These are phyloP conservation scores for Phyllosticta citriasiana DNA, from an alignment of 2,329 filamentous ascomycete species.

Conservation along the genomic window DNA sequence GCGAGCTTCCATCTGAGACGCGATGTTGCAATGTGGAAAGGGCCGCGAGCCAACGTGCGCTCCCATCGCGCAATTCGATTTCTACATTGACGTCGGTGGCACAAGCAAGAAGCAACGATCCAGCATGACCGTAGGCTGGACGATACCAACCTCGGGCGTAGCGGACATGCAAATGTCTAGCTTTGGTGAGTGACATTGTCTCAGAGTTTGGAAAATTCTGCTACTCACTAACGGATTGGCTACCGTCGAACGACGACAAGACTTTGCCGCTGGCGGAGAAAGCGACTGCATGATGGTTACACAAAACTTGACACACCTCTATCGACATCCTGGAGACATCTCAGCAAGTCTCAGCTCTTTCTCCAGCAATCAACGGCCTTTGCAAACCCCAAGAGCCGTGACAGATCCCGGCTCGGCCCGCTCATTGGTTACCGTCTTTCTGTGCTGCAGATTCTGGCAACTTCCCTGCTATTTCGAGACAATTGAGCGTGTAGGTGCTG, in stretches of 20 bases:
- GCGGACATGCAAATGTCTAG: neutral
- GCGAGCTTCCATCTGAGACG: too few species aligned
- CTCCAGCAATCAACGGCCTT: conserved; percentile 1
- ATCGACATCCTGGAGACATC: neutral
- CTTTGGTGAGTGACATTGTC: neutral
- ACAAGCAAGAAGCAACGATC: neutral
- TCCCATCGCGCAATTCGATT: neutral
- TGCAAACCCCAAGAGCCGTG: neutral
- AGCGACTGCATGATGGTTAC: conserved; percentile 11
- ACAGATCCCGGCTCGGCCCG: conserved; percentile 1
- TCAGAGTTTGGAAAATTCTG: neutral
- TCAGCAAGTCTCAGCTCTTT: conserved; percentile 6
- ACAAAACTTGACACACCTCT: conserved; percentile 8
- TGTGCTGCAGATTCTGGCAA: conserved; percentile 3
- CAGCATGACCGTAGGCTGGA: neutral
- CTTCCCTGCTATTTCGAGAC: conserved; percentile 5
- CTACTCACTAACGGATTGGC: conserved; percentile 7
- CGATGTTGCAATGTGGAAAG: neutral
- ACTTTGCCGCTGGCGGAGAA: conserved; percentile 9
- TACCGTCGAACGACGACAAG: neutral
- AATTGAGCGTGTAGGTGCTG: conserved; percentile 1
- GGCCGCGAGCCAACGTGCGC: neutral
- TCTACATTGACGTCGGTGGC: neutral
- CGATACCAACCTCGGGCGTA: neutral
- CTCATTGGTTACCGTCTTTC: conserved; percentile 7